Conservation (phyloP, 2,329 filamentous ascomycete genomes). For the Microsporum ferrugineum region DNA sequence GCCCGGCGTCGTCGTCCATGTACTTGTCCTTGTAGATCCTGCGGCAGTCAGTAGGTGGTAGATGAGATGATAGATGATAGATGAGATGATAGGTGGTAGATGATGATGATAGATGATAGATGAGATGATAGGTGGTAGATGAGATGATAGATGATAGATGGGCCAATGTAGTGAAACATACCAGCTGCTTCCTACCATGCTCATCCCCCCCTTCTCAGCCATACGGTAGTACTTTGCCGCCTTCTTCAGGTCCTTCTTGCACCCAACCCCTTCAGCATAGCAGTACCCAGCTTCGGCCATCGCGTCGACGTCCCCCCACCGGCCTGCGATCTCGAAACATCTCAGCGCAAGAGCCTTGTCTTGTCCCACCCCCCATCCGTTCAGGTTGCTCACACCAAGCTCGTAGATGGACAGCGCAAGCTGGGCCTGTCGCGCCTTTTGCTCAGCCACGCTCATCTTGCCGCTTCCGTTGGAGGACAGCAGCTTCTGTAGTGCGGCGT, state of each 20-base stretch:
- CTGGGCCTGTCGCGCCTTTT: conserved; percentile 77
- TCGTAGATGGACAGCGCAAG: conserved; percentile 95
- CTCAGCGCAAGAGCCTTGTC: conserved; percentile 77
- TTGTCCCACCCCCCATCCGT: conserved; percentile 93
- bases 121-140: conserved; percentile 4
- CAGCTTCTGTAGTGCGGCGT: conserved; percentile 32
- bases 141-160: not conserved
- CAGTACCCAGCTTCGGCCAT: conserved; percentile 91
- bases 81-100: not conserved
- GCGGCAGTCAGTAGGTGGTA: conserved; percentile 10
- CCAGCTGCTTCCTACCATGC: conserved; percentile 98
- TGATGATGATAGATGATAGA: not conserved
- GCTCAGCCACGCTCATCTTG: conserved; percentile 52
- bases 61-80: not conserved
- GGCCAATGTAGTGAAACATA: conserved; percentile 40
- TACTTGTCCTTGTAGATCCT: conserved; percentile 99
- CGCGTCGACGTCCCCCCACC: conserved; percentile 91
- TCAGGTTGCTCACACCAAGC: conserved; percentile 91
- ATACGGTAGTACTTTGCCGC: conserved; percentile 81
- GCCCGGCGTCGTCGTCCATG: conserved; percentile 50
- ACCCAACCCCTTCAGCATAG: conserved; percentile 85
- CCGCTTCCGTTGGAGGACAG: conserved; percentile 22
- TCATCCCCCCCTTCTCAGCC: conserved; percentile 88
- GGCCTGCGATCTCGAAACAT: conserved; percentile 92
- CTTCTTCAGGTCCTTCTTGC: conserved; percentile 92